phyloP scores from a whole-genome alignment of 164 flowering plant species.

The Nymphaea colorata region DNA sequence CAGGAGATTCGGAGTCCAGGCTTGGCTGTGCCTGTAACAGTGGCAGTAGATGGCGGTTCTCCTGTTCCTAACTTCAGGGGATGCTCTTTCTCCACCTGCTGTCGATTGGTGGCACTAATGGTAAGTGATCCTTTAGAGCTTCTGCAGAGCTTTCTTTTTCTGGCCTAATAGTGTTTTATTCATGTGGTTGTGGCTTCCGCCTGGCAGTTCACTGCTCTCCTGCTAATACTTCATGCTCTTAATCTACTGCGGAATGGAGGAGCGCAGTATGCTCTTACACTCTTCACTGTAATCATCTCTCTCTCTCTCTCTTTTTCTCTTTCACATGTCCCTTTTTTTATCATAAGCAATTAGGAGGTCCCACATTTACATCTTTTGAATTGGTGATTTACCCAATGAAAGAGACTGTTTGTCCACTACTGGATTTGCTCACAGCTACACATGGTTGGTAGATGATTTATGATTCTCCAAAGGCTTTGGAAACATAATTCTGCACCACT shows the following conservation, averaged over 20 bases:
- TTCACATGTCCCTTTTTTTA: too few relatives aligned
- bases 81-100: neutral
- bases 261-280: constrained; percentile 50
- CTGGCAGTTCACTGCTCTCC: constrained; percentile 44
- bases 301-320: neutral
- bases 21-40: neutral
- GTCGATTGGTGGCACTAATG: neutral
- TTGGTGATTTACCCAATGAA: too few relatives aligned
- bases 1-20: neutral
- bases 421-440: too few relatives aligned
- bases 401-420: too few relatives aligned
- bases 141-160: neutral
- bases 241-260: constrained; percentile 26
- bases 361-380: too few relatives aligned
- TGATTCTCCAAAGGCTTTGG: too few relatives aligned
- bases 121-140: constrained; percentile 10
- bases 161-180: neutral
- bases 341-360: too few relatives aligned
- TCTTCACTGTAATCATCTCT: constrained; percentile 46
- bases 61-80: neutral
- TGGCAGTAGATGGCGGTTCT: neutral
- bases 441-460: too few relatives aligned
- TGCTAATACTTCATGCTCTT: constrained; percentile 45
- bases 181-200: neutral
- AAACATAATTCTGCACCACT: too few relatives aligned